phyloP scores from a whole-genome alignment of 768 basidiomycete genomes.

The Suillus tomentosus region DNA sequence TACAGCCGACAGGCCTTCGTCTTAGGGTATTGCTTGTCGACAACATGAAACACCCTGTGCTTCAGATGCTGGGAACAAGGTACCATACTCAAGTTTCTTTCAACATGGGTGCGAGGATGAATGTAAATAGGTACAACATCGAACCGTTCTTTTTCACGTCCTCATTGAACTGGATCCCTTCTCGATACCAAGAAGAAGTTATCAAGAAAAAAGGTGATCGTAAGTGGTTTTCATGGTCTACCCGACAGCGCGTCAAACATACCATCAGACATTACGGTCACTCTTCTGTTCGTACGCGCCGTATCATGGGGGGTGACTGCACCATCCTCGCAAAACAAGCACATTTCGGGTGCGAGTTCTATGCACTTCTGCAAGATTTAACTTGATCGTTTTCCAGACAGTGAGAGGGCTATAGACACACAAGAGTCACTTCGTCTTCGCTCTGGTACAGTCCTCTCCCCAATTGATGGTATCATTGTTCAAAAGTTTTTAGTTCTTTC shows the following conservation, averaged over 20 bases:
- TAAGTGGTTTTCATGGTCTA: constrained; percentile 29
- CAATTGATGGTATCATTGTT: neutral
- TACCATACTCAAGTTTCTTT: constrained; percentile 20
- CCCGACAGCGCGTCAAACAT: neutral
- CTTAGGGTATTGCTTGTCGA: constrained; percentile 42
- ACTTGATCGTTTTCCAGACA: constrained; percentile 17
- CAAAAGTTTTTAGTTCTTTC: neutral
- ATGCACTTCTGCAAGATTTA: neutral
- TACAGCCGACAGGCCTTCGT: constrained; percentile 20
- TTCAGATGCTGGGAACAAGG: constrained; percentile 55
- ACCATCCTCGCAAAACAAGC: constrained; percentile 21
- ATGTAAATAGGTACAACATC: constrained; percentile 41
- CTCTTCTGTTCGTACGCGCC: constrained; percentile 45
- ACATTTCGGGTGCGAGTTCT: neutral
- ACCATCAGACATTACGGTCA: constrained; percentile 48
- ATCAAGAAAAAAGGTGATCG: constrained; percentile 45
- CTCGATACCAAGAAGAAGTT: constrained; percentile 52
- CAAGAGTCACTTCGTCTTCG: constrained; percentile 22
- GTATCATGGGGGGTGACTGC: constrained; percentile 33
- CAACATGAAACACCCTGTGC: constrained; percentile 45
- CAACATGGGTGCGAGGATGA: neutral
- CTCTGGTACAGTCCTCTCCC: constrained; percentile 9
- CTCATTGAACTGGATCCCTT: constrained; percentile 58
- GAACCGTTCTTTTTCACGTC: constrained; percentile 61
- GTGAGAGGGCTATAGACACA: constrained; percentile 9